phyloP scores from a whole-genome alignment of 1,139 yeast genomes.

The Kurtzmaniella quercitrusa region DNA sequence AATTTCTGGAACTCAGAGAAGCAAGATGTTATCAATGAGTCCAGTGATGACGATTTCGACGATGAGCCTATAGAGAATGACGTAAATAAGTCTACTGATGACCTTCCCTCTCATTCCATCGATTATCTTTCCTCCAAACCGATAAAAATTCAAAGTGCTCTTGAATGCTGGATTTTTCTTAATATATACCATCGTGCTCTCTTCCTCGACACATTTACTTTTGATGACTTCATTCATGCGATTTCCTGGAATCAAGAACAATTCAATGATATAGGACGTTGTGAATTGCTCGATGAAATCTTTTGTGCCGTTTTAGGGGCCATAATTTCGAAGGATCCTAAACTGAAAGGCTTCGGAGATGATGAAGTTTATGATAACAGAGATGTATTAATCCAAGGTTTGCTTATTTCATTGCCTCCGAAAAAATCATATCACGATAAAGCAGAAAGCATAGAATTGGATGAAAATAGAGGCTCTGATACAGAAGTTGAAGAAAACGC shows the following conservation, averaged over 20 bases:
- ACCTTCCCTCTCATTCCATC: too few relatives aligned
- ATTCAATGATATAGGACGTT: conserved; percentile 39
- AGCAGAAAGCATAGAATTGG: conserved; percentile 12
- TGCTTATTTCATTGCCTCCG: conserved; percentile 41
- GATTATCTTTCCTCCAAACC: conserved; percentile 8
- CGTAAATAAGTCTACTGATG: conserved; percentile 4
- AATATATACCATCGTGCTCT: conserved; percentile 67
- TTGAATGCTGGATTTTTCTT: conserved; percentile 73
- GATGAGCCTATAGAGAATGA: conserved; percentile 9
- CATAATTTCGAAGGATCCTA: conserved; percentile 35
- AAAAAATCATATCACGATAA: conserved; percentile 20
- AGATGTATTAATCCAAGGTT: conserved; percentile 21
- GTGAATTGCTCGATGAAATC: conserved; percentile 63
- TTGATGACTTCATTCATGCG: conserved; percentile 71
- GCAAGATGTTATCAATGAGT: conserved; percentile 11
- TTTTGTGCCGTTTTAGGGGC: conserved; percentile 61
- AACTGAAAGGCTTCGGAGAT: conserved; percentile 18
- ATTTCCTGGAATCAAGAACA: conserved; percentile 52
- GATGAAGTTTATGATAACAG: conserved; percentile 18
- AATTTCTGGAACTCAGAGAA: conserved; percentile 19
- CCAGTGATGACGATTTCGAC: conserved; percentile 6
- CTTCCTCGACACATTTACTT: conserved; percentile 66
- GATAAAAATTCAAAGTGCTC: conserved; percentile 34
- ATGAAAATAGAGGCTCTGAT: conserved; percentile 11
- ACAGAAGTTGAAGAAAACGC: conserved; percentile 12